Conservation (phyloP, 2,329 filamentous ascomycete genomes). For the Colletotrichum caudatum region DNA sequence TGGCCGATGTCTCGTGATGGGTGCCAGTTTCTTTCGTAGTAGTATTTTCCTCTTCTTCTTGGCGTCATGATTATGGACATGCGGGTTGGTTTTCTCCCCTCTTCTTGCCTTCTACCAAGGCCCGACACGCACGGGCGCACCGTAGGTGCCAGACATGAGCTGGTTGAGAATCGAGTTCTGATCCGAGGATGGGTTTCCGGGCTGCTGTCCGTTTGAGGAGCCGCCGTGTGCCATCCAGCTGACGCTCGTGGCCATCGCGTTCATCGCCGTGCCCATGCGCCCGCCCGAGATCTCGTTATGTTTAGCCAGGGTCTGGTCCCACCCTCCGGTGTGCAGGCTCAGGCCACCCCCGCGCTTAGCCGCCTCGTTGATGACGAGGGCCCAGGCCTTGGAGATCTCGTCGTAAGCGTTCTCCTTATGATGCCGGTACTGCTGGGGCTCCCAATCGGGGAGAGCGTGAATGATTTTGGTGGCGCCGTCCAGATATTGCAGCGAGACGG, state of each 20-base stretch:
- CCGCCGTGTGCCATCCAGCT: slow-evolving; percentile 75
- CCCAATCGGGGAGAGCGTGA: slow-evolving; percentile 91
- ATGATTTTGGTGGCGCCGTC: slow-evolving; percentile 92
- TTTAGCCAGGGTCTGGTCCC: slow-evolving; percentile 88
- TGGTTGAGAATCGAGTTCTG: slow-evolving; percentile 72
- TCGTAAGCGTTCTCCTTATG: slow-evolving; percentile 97
- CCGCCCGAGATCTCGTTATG: slow-evolving; percentile 91
- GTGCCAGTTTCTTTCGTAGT: not conserved
- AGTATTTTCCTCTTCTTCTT: not conserved
- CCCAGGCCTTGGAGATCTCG: slow-evolving; percentile 94
- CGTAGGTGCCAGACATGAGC: slow-evolving; percentile 70
- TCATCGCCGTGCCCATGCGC: slow-evolving; percentile 82
- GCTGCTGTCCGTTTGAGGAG: slow-evolving; percentile 41
- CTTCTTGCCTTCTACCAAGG: slow-evolving; percentile 61
- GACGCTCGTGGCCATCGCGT: slow-evolving; percentile 78
- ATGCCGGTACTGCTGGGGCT: slow-evolving; percentile 86
- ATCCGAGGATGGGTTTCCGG: slow-evolving; percentile 51
- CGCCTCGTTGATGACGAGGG: slow-evolving; percentile 88
- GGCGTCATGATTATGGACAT: slow-evolving; percentile 9
- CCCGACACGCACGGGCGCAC: slow-evolving; percentile 71
- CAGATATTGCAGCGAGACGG: slow-evolving; percentile 85
- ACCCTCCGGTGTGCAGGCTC: slow-evolving; percentile 87
- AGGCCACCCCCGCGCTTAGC: slow-evolving; percentile 93
- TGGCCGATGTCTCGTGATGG: slow-evolving; percentile 15
- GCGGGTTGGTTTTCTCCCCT: not conserved